A percentile compares a stretch with the other conserved stretches of the same genome.
These are phyloP conservation scores for Solanum hybrid DNA, from an alignment of 305 asterid genomes.

Conservation along the genomic window DNA sequence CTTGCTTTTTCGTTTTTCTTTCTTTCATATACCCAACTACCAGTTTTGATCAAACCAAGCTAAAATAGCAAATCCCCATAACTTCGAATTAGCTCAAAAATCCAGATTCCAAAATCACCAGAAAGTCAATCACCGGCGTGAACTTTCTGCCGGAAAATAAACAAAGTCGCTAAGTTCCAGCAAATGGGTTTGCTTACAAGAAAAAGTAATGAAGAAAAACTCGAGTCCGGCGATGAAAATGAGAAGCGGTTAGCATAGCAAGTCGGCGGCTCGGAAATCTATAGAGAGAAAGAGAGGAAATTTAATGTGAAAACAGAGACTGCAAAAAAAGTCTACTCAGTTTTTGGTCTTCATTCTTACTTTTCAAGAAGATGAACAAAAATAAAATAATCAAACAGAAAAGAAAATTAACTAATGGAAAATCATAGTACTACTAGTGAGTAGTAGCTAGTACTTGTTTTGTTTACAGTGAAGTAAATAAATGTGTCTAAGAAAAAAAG, in stretches of 20 bases:
- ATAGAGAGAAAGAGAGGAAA: slow-evolving; percentile 6
- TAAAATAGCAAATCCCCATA: background rate
- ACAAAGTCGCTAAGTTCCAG: background rate
- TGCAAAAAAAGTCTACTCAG: slow-evolving; percentile 15
- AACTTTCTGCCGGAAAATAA: background rate
- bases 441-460: background rate
- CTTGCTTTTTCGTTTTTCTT: slow-evolving; percentile 6
- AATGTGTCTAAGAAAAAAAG: background rate
- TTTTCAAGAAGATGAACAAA: background rate
- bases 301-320: slow-evolving; percentile 6
- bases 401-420: background rate
- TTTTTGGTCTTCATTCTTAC: slow-evolving; percentile 9
- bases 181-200: slow-evolving; percentile 2
- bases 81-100: background rate
- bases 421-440: background rate
- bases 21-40: slow-evolving; percentile 19
- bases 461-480: background rate
- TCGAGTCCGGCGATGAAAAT: slow-evolving; percentile 16
- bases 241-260: background rate
- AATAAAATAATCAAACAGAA: background rate
- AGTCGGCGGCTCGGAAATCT: slow-evolving; percentile 14
- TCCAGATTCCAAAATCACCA: slow-evolving; percentile 9
- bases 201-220: background rate
- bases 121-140: slow-evolving; percentile 1
- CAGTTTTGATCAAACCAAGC: slow-evolving; percentile 19